Evolutionary conservation across 129 eudicot species (phyloP).

Genomic region (Helianthus tuberosus): DNA sequence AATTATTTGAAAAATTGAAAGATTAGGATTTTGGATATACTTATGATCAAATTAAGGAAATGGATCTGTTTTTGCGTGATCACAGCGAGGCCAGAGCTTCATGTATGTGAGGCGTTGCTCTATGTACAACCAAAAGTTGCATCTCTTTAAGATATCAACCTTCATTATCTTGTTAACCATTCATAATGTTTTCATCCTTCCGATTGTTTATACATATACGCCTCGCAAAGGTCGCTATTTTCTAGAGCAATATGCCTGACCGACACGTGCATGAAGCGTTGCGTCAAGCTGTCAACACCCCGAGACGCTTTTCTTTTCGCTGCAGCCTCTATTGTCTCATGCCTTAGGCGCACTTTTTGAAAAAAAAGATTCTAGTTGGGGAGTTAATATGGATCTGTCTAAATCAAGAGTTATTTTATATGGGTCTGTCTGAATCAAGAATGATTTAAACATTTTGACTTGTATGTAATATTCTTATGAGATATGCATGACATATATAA

Average conservation of each 20-base stretch:
- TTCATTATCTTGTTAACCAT: too few relatives aligned
- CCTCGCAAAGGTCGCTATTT: slow-evolving; percentile 45
- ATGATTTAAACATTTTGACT: background rate
- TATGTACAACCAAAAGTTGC: too few relatives aligned
- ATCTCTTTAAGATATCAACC: too few relatives aligned
- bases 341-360: background rate
- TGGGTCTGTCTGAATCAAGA: background rate
- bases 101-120: too few relatives aligned
- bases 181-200: too few relatives aligned
- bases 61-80: slow-evolving; percentile 8
- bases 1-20: too few relatives aligned
- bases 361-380: background rate
- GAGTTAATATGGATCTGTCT: background rate
- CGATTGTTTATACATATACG: slow-evolving; percentile 2
- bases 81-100: too few relatives aligned
- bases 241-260: background rate
- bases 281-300: too few relatives aligned
- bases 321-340: too few relatives aligned
- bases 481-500: slow-evolving; percentile 9
- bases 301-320: too few relatives aligned
- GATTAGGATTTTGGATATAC: background rate
- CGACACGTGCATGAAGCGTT: too few relatives aligned
- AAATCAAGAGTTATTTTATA: background rate
- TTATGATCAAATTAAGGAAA: background rate
- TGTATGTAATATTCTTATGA: background rate